These are phyloP conservation scores for Pterocarpus santalinus DNA, from an alignment of 306 rosid species.

Conservation along the genomic window DNA sequence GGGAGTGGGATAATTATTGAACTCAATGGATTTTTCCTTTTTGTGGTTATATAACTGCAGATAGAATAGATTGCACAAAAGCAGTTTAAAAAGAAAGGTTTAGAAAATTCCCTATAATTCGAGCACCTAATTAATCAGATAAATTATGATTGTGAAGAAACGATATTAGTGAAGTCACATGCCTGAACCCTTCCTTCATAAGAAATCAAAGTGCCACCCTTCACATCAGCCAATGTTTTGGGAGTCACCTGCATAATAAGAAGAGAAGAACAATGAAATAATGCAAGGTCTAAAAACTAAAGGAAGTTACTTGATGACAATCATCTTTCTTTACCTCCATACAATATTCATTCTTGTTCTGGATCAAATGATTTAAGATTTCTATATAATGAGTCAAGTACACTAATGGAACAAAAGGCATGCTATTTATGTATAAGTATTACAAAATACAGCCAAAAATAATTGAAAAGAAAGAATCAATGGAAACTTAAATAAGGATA, in stretches of 20 bases:
- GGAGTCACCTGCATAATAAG: slow-evolving; percentile 69
- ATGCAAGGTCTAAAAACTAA: neutral
- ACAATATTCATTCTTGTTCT: slow-evolving; percentile 88
- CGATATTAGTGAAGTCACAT: slow-evolving; percentile 10
- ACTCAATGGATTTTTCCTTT: neutral
- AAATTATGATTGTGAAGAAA: slow-evolving; percentile 27
- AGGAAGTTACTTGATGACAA: slow-evolving; percentile 7
- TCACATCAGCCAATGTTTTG: slow-evolving; percentile 97
- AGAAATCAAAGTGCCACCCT: slow-evolving; percentile 98
- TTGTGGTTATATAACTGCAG: neutral
- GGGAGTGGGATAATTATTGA: neutral
- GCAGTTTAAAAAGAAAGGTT: slow-evolving; percentile 28
- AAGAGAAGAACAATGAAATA: too few species aligned
- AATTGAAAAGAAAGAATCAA: neutral
- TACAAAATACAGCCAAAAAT: slow-evolving; percentile 11
- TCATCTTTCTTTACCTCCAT: slow-evolving; percentile 77
- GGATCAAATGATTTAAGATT: slow-evolving; percentile 77
- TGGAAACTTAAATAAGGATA: slow-evolving; percentile 69
- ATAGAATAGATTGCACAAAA: slow-evolving; percentile 18
- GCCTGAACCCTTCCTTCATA: slow-evolving; percentile 95
- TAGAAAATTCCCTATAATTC: neutral
- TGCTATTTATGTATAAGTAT: slow-evolving; percentile 31
- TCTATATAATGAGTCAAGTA: slow-evolving; percentile 80
- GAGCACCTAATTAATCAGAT: neutral
- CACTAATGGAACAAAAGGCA: slow-evolving; percentile 39